Base-by-base conservation (phyloP, 371 early-diverging fungal species). In the Batkoa obscura region DNA sequence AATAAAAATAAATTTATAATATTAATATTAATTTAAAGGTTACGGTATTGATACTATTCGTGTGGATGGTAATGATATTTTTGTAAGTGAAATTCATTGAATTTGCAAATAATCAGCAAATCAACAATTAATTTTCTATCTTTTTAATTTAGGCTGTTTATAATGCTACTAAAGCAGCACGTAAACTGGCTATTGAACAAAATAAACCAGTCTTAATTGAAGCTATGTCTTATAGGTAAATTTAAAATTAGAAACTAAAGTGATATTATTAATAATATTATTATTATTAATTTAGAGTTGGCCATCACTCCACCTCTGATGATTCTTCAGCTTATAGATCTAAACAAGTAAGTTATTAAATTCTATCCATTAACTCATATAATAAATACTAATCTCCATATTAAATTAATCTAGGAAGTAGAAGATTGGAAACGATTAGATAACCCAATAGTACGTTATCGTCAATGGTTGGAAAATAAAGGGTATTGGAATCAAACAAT, bases 21-120 rank as follows among this genome's bases (percentile, higher is more conserved):
- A 32, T 41, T 41, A 73, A 76, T 50, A 81, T 94, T 56, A 93
- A 94, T 41, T 23, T 23, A 76, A 84, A 53, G 97, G 96, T 2
- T 97, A 97, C 62, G 98, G 96, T n/a, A 91, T 97, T 61, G 84
- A 88, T 70, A 90, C 94, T 0, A 81, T 96, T 57, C 84, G 96
- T 30, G 92, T 96, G 8, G 98, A 97, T 61, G 98, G 98, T 50
- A 97, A 95, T 69, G 98, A 97, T 64, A 80, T 88, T 30, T 83
- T 90, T 83, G 54, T 53, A 53, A 10, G 34, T 69, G 67, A 58
- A 8, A 30, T 39, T 54, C 32, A 52, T 58, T 55, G 4, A 17
- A 5, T 46, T 50, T 49, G n/a, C n/a, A 32, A 45, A 3, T 56
- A 36, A 1, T 46, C 23, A 23, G 23, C 23, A 30, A 39, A 36